A percentile compares a stretch with the other conserved stretches of the same genome.
phyloP scores from a whole-genome alignment of 2,329 filamentous ascomycete species.

The Zymoseptoria ardabiliae region DNA sequence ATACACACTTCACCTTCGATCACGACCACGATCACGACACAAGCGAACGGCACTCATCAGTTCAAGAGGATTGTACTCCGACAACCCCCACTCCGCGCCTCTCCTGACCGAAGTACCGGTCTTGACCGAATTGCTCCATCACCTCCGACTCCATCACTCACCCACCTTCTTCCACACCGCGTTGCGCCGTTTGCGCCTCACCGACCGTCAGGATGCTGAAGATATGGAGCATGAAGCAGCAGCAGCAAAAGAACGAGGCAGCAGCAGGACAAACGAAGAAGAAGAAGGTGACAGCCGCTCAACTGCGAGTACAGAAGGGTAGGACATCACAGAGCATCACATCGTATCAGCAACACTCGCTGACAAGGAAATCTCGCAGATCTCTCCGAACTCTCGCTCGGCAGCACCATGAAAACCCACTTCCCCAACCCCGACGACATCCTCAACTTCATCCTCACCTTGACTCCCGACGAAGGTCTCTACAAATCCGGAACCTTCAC shows the following conservation, averaged over 20 bases:
- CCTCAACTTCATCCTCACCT: conserved; percentile 72
- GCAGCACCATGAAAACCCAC: conserved; percentile 70
- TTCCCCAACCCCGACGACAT: conserved; percentile 81
- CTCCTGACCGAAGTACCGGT: not conserved
- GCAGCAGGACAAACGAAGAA: conserved; percentile 71
- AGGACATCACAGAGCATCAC: conserved; percentile 10
- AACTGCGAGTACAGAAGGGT: conserved; percentile 95
- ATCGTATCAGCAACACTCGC: not conserved
- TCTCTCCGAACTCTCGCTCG: conserved; percentile 71
- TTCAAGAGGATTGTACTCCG: not conserved
- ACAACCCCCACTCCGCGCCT: not conserved
- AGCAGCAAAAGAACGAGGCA: conserved; percentile 90
- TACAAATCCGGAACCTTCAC: conserved; percentile 84
- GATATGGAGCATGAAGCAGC: conserved; percentile 97
- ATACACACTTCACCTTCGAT: not conserved
- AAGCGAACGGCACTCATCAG: not conserved
- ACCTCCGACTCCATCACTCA: not conserved
- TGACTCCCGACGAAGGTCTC: conserved; percentile 77
- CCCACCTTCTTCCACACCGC: not conserved
- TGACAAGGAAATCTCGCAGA: conserved; percentile 44
- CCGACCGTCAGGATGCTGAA: conserved; percentile 71
- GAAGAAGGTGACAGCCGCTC: conserved; percentile 97
- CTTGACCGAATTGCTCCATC: not conserved
- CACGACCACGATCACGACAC: not conserved
- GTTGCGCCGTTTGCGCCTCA: not conserved